Evolutionary conservation across 352 stramenopile species (phyloP), one percentile per base, ranked within the genome.

Genomic region (Globisporangium irregulare): DNA sequence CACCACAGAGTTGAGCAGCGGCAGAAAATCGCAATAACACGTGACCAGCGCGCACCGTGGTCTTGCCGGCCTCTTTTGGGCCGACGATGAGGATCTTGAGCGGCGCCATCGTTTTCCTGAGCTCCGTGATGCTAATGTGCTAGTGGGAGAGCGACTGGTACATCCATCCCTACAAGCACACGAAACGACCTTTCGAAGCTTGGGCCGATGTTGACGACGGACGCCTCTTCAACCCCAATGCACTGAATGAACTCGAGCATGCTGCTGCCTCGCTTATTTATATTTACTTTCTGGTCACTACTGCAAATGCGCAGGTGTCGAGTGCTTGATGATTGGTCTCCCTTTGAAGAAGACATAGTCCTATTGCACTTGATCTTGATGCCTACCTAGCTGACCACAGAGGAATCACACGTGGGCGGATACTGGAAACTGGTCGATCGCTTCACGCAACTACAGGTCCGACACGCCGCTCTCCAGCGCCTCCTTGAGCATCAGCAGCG

Each of bases 21-120:
- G 15, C 36, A 43, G 2, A 18, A 2, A 43, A 43, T 43, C 36
- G 36, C 36, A 43, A 43, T 12, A 43, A 8, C 10, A 15, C 36
- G 15, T 43, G 36, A 15, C 3, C 36, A 43, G 36, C 12, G 38
- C 27, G 2, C 60, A 92, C 84, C n/a, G 72, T 86, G 27, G 82
- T 89, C 68, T 96, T 97, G 54, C 87, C 89, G 2, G 80, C 76
- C 58, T 93, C 78, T 55, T 95, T 93, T 1, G 89, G 89, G 0
- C 87, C 89, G 6, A 93, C 83, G 43, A 97, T 61, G 34, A 95
- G 70, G 56, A 97, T 69, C 74, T 97, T 97, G 43, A 95, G 76
- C 67, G 79, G 51, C 43, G 77, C 74, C 82, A 89, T 89, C n/a
- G 18, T 60, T 15, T 15, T 12, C 8, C n/a, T 10, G 29, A 20